phyloP scores from a whole-genome alignment of 2,329 filamentous ascomycete genomes.

The Dactylellina drechsleri region DNA sequence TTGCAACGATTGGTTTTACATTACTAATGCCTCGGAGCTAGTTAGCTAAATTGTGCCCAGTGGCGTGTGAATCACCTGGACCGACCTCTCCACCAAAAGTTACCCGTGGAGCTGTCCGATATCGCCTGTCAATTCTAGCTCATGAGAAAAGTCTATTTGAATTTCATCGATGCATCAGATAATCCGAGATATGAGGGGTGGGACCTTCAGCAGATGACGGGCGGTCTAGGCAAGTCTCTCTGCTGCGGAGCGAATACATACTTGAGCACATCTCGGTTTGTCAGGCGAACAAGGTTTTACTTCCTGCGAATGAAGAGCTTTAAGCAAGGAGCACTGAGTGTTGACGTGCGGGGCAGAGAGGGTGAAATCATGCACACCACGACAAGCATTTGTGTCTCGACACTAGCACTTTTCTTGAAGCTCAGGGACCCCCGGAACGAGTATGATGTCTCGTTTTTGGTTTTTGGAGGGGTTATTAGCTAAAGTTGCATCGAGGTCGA shows the following conservation, averaged over 20 bases:
- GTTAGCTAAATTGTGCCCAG: neutral
- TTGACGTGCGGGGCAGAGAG: constrained; percentile 23
- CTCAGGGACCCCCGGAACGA: constrained; percentile 42
- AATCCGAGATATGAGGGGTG: neutral
- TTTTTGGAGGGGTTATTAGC: neutral
- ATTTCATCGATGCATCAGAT: neutral
- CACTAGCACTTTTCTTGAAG: neutral
- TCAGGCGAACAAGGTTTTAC: too few relatives aligned
- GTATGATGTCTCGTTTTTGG: constrained; percentile 27
- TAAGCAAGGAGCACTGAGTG: too few relatives aligned
- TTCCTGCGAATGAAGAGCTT: too few relatives aligned
- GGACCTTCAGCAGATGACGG: too few relatives aligned
- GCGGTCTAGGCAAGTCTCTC: too few relatives aligned
- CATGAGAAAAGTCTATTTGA: too few relatives aligned
- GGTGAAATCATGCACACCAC: neutral
- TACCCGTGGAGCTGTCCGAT: constrained; percentile 13
- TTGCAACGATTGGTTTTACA: constrained; percentile 19
- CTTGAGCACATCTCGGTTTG: too few relatives aligned
- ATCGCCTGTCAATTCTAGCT: constrained; percentile 23
- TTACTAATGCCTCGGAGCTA: constrained; percentile 43
- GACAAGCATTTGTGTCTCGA: neutral
- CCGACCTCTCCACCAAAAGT: neutral
- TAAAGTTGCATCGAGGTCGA: too few relatives aligned
- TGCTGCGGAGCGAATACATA: too few relatives aligned
- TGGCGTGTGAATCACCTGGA: neutral